Base-by-base conservation (phyloP, 148 eudicot species). In the Chenopodium formosanum region DNA sequence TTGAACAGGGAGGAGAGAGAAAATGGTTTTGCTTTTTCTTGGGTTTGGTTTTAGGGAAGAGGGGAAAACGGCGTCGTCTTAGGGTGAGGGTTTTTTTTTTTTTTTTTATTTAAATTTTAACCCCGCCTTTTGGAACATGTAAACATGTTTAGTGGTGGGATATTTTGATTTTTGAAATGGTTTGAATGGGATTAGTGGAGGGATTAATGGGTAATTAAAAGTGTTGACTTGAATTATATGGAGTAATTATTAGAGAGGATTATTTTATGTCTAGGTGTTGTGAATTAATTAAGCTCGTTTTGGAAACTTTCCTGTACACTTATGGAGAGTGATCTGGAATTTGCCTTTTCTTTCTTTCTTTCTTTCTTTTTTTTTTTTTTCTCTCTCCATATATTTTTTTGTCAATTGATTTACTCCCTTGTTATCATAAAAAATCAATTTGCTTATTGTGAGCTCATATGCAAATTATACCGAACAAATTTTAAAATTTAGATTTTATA, bases 41-140 rank as follows among this genome's bases (percentile, higher is more conserved):
- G 47, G 68, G 17, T 76, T 58, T 76, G 13, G 10, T 56, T 81
- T 74, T 75, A 27, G 23, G 31, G 34, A 0, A 32, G 78, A 22
- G 3, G 46, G 9, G 29, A 17, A 60, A 19, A 76, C 78, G 69
- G 52, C 69, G 78, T 56, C 78, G 69, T 75, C 17, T 76, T 56
- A 5, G 47, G 1, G 17, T 25, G 67, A 37, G 16, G 65, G 1
- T 75, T 56, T 31, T 68, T 32, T 29, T 68, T 34, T 34, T 12
- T 1, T 1, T 66, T 79, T 12, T 66, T 70, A 10, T 78, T 65
- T 25, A 25, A 25, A 25, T 25, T 25, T 25, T 56, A 4, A 47
- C 17, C n/a, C 73, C 40, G 80, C 72, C 44, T 46, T 78, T 25
- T 47, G 25, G 60, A 29, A 56, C 16, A 13, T 56, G 62, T 56